Base-by-base conservation (phyloP, 768 basidiomycete genomes). In the Suillus lakei region DNA sequence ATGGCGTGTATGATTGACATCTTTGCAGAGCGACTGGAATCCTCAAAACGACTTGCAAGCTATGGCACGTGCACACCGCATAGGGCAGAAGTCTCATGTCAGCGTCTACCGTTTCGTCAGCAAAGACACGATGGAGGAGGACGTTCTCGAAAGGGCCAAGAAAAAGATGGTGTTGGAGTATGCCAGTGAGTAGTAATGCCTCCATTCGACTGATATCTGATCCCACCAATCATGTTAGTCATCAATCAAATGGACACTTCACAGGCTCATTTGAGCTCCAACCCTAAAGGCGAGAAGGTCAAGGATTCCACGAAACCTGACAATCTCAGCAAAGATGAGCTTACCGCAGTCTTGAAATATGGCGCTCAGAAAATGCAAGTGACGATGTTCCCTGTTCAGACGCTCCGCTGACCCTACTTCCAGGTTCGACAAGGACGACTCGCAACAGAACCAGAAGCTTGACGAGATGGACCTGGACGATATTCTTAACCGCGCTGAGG, bases 171-270 rank as follows among this genome's bases (percentile, higher is more conserved):
- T 99, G 51, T 83, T 99, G 68, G 98, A 99, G 78, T 98, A 99
- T 83, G 98, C 98, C 50, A 98, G 96, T 98, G 78, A 75, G 96
- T 92, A 60, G 65, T 61, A 63, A 43, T 9, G 32, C 18, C 39
- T 74, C 72, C 51, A 71, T 66, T 48, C 62, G 21, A 58, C 15
- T 18, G 38, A 41, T 30, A 18, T 15, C 36, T 44, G 55, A 65
- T 46, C 48, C 32, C 60, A 30, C 55, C 18, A 34, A 23, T 62
- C 58, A 62, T 48, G 61, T n/a, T 76, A 98, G 96, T 99, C 82
- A 98, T 99, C 83, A 98, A 98, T 79, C 97, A 99, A 80, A 98
- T 99, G 93, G 98, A 99, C 80, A 99, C 98, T 28, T 96, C 96
- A 48, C 98, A 98, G 69, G 93, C 94, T 50, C 94, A 98, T 79